Evolutionary conservation across 2,329 filamentous ascomycete species (phyloP), one percentile per base, ranked within the genome.

Genomic region (Aspergillus udagawae): DNA sequence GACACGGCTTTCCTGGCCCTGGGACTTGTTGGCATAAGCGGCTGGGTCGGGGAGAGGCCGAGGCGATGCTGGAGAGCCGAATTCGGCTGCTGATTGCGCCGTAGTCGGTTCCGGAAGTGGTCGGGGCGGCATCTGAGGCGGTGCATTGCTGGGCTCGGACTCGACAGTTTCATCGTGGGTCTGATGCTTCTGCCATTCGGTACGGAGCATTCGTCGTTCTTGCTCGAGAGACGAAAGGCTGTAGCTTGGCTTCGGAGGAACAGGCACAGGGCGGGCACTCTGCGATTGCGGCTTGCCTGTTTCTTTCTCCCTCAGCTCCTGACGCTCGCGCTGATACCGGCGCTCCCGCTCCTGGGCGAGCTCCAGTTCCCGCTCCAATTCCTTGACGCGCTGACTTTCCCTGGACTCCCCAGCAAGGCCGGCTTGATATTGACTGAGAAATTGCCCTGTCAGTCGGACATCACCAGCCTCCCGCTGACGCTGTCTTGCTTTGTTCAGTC

Each of bases 371-470:
- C 82, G 80, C 75, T 97, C 93, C 4, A 97, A 81, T 70, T 97
- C 88, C 65, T 84, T 84, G 60, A 97, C 87, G 44, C 92, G 86
- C 61, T 81, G 83, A 60, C 80, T 84, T 71, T 93, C 84, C 2
- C 79, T 74, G 25, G 77, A 78, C 59, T 75, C 82, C 54, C 73
- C 68, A 60, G 80, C 73, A 69, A 89, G 86, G 63, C 91, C 87
- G 21, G 87, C 86, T 71, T 91, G 88, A 70, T 96, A 96, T 70
- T 96, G 89, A 68, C 90, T 93, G 52, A 96, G 82, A 65, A 88
- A 92, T 69, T 96, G 92, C 2, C 92, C 92, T 59, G 87, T 88
- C 23, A 96, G 79, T 60, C 87, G 84, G 41, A 82, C 80, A 65
- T 92, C 87, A 67, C 84, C 87, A 60, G 78, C 79, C 25, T 79